Conservation (phyloP, 2,329 filamentous ascomycete genomes). For the Allantophomopsis cytisporea region DNA sequence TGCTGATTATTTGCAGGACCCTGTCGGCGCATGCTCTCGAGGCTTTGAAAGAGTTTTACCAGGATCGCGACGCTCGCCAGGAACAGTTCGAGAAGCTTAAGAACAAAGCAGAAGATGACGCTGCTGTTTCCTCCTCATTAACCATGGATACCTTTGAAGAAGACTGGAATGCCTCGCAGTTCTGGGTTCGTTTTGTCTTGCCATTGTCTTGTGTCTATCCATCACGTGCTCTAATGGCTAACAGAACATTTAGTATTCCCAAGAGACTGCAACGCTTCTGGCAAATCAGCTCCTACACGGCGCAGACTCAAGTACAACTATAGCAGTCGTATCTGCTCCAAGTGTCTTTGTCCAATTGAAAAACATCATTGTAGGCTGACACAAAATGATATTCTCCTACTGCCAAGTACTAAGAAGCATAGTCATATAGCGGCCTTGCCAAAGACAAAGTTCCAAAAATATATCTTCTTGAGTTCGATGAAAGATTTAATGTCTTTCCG, state of each 20-base stretch:
- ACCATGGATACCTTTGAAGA: constrained; percentile 63
- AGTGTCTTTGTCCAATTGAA: constrained; percentile 67
- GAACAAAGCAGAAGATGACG: constrained; percentile 41
- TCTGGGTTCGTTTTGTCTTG: constrained; percentile 48
- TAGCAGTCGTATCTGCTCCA: constrained; percentile 61
- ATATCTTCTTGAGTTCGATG: constrained; percentile 60
- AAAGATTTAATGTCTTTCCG: constrained; percentile 58
- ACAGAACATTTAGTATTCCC: constrained; percentile 40
- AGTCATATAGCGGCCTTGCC: not conserved
- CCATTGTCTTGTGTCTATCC: not conserved
- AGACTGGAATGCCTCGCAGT: constrained; percentile 75
- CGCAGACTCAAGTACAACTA: constrained; percentile 37
- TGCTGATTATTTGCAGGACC: too few species aligned
- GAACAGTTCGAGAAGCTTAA: constrained; percentile 58
- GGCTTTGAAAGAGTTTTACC: constrained; percentile 61
- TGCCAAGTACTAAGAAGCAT: not conserved
- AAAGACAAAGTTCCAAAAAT: constrained; percentile 33
- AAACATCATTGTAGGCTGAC: constrained; percentile 44
- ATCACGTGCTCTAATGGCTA: not conserved
- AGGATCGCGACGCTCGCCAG: constrained; percentile 52
- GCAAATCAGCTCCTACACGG: constrained; percentile 53
- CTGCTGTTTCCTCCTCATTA: constrained; percentile 18
- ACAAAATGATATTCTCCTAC: not conserved
- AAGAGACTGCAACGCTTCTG: constrained; percentile 52
- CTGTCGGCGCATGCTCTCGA: constrained; percentile 47